phyloP scores from a whole-genome alignment of 345 rosid species.

The Syzygium grande region DNA sequence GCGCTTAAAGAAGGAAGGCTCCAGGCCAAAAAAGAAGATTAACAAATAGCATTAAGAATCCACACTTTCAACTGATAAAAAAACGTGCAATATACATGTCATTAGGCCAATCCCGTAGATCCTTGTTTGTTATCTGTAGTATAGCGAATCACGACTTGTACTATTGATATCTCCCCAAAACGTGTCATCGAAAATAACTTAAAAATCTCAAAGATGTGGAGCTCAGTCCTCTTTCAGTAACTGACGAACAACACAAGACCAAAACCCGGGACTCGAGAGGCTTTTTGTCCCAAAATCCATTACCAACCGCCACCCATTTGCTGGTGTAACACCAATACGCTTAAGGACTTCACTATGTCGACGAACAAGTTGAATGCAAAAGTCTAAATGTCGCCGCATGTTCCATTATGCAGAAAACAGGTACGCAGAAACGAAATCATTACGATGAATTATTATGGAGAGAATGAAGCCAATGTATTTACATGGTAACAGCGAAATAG shows the following conservation, averaged over 20 bases:
- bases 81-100: neutral
- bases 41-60: no score
- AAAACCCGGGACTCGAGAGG: neutral
- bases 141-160: neutral
- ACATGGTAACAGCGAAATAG: neutral
- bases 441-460: neutral
- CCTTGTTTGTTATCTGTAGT: neutral
- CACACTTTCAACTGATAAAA: neutral
- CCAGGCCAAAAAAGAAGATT: neutral
- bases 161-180: neutral
- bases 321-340: neutral
- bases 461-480: neutral
- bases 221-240: neutral
- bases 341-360: neutral
- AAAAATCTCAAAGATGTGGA: neutral
- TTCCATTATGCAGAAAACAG: neutral
- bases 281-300: neutral
- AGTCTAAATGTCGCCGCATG: neutral
- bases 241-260: neutral
- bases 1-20: neutral
- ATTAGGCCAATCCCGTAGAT: neutral
- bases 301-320: neutral
- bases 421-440: neutral
- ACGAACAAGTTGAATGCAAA: neutral
- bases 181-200: neutral